phyloP scores from a whole-genome alignment of 345 rosid genomes.

The Pistacia vera region DNA sequence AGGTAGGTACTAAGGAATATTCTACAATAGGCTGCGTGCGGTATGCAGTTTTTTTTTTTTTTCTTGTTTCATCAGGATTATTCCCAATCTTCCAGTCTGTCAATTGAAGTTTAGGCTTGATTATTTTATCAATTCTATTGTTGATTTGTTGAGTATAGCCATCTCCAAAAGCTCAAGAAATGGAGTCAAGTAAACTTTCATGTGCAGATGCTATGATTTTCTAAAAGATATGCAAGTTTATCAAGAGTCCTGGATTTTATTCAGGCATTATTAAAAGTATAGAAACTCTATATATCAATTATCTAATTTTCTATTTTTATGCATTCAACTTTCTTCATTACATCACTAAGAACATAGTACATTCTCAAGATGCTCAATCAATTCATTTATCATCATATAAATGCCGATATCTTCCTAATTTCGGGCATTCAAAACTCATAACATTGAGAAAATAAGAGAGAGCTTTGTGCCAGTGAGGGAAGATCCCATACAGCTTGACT shows the following conservation, averaged over 20 bases:
- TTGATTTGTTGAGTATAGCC: not conserved
- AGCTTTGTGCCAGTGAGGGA: conserved; percentile 52
- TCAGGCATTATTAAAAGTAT: not conserved
- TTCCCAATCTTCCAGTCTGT: not conserved
- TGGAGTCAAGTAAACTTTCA: not conserved
- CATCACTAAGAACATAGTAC: not conserved
- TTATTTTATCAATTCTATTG: no score
- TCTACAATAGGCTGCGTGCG: not conserved
- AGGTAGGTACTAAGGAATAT: no score
- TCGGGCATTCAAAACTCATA: not conserved
- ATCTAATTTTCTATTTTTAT: not conserved
- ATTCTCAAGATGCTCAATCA: conserved; percentile 4
- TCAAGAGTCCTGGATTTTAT: not conserved
- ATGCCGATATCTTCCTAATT: not conserved
- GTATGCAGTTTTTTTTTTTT: not conserved
- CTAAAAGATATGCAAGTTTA: not conserved
- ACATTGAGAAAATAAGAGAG: conserved; percentile 14
- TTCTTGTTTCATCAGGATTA: not conserved
- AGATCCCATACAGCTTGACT: conserved; percentile 69
- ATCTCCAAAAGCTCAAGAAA: not conserved
- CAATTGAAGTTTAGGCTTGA: not conserved
- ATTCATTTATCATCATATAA: not conserved
- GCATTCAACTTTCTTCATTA: conserved; percentile 2
- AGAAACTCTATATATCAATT: not conserved
- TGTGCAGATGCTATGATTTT: not conserved